Conservation (phyloP, 192 early-diverging fungal species). For the Coemansia sp. region DNA sequence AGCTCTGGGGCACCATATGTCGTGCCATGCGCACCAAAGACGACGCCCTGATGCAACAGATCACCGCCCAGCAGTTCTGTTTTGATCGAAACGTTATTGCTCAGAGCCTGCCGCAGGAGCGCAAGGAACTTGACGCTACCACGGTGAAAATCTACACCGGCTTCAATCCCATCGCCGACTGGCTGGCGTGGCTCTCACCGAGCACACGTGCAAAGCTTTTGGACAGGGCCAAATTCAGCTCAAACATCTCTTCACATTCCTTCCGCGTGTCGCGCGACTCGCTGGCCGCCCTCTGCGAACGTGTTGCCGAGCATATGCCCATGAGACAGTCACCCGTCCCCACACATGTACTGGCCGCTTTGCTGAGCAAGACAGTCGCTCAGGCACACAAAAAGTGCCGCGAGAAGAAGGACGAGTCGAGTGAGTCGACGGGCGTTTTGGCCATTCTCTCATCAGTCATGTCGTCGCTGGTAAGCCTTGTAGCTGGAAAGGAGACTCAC, state of each 20-base stretch:
- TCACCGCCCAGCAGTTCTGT: slow-evolving; percentile 7
- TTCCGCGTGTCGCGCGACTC: slow-evolving; percentile 25
- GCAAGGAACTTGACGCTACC: slow-evolving; percentile 17
- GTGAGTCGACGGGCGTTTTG: too few species aligned
- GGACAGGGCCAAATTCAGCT: slow-evolving; percentile 21
- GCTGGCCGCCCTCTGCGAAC: slow-evolving; percentile 9
- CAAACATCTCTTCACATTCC: slow-evolving; percentile 20
- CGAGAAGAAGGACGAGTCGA: not conserved
- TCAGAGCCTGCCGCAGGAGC: slow-evolving; percentile 14
- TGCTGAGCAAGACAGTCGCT: slow-evolving; percentile 37
- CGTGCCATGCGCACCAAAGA: slow-evolving; percentile 3
- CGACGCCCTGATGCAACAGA: not conserved
- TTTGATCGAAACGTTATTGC: slow-evolving; percentile 39
- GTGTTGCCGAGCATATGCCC: slow-evolving; percentile 3
- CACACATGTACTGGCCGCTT: slow-evolving; percentile 29
- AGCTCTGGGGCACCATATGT: slow-evolving; percentile 37
- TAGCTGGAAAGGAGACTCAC: slow-evolving; percentile 7
- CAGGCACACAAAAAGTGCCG: slow-evolving; percentile 29
- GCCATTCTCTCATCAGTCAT: not conserved
- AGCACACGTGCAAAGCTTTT: slow-evolving; percentile 26
- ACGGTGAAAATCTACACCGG: slow-evolving; percentile 22
- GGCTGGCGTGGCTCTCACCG: slow-evolving; percentile 47
- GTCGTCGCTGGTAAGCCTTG: not conserved
- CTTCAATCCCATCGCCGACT: slow-evolving; percentile 30
- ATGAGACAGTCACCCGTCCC: not conserved